These are phyloP conservation scores for Metschnikowia matae DNA, from an alignment of 805 yeast genomes.

Conservation along the genomic window DNA sequence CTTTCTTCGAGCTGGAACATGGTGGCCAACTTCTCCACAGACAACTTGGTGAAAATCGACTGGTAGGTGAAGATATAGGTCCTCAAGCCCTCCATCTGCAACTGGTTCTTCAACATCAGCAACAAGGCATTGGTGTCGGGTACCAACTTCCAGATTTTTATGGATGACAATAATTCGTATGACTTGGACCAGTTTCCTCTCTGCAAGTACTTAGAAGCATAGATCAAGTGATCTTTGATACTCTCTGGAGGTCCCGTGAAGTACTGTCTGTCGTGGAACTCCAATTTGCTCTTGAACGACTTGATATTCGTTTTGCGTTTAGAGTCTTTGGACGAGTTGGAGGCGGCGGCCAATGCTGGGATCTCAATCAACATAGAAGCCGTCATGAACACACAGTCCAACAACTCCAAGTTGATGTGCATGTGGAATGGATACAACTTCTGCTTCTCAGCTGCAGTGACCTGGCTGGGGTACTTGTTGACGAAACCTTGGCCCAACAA, in stretches of 20 bases:
- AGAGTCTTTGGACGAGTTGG: slow-evolving; percentile 56
- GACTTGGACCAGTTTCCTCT: slow-evolving; percentile 87
- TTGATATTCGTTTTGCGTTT: slow-evolving; percentile 57
- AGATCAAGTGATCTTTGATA: slow-evolving; percentile 87
- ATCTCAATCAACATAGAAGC: slow-evolving; percentile 85
- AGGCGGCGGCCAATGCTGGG: slow-evolving; percentile 71
- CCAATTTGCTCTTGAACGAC: slow-evolving; percentile 87
- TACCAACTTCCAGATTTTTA: slow-evolving; percentile 83
- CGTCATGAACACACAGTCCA: slow-evolving; percentile 92
- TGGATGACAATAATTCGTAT: slow-evolving; percentile 62
- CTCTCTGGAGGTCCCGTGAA: slow-evolving; percentile 98
- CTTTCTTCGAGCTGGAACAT: slow-evolving; percentile 61
- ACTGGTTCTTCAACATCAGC: slow-evolving; percentile 67
- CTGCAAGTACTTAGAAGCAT: slow-evolving; percentile 84
- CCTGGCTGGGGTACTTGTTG: slow-evolving; percentile 61
- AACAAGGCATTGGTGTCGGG: slow-evolving; percentile 64
- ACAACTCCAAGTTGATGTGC: slow-evolving; percentile 93
- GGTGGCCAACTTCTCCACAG: slow-evolving; percentile 59
- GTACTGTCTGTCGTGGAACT: slow-evolving; percentile 88
- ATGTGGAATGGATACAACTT: slow-evolving; percentile 94
- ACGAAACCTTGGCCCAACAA: slow-evolving; percentile 83
- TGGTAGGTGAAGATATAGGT: slow-evolving; percentile 89
- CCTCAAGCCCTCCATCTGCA: slow-evolving; percentile 87
- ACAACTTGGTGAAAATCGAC: slow-evolving; percentile 67
- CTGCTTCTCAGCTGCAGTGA: slow-evolving; percentile 61